Evolutionary conservation across 2,329 filamentous ascomycete genomes (phyloP), one percentile per base, ranked within the genome.

Genomic region (Phialemonium atrogriseum): DNA sequence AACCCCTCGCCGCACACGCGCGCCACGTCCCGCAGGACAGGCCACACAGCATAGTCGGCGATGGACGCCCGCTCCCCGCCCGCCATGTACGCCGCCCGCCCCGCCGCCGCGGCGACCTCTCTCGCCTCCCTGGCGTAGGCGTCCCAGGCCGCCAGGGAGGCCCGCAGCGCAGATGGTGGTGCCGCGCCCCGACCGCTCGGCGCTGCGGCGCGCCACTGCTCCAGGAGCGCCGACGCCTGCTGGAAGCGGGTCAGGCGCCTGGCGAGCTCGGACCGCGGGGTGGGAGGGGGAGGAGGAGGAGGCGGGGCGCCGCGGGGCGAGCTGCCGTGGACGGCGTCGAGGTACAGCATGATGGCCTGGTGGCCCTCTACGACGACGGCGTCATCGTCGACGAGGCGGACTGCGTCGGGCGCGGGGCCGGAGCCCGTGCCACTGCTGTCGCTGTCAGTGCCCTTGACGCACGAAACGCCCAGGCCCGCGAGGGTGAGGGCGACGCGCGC

Each of bases 331-430:
- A 63, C 54, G 3, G 68, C 60, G 37, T 83, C 71, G 1, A 84
- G 58, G 37, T 84, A 79, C 8, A 73, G 48, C 60, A 79, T 60
- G 36, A 77, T 69, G 20, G 64, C 65, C 2, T 66, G 32, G 24
- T 70, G 61, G 5, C 73, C 72, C 7, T 66, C 51, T 1, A 73
- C 58, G 0, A 51, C 54, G 15, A 41, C 52, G 0, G 48, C 43
- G 37, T 78, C 70, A 27, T 71, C 74, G 42, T 79, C 73, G 16
- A 68, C 54, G 30, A 74, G 73, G 33, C 64, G 68, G 33, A 77
- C 52, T n/a, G n/a, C n/a, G n/a, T n/a, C n/a, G n/a, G n/a, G n/a
- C n/a, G n/a, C n/a, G n/a, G n/a, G n/a, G 2, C 53, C 38, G 5
- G 45, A 46, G 11, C 24, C 20, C 19, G 10, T 24, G 35, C 34